phyloP scores from a whole-genome alignment of 257 asterid species.

The Haberlea rhodopensis region DNA sequence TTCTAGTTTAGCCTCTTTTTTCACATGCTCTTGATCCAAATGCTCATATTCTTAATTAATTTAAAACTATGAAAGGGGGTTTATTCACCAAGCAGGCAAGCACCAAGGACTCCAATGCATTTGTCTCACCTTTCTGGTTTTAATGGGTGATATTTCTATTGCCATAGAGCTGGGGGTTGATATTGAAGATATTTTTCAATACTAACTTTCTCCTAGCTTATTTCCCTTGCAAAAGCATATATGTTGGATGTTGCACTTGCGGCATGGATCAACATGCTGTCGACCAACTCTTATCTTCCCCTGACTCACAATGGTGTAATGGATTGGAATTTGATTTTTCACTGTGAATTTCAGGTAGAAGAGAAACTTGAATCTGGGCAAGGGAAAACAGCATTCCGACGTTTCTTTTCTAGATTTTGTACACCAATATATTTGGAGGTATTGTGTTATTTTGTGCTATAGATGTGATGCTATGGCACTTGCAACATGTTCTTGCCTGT shows the following conservation, averaged over 20 bases:
- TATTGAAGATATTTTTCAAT: background rate
- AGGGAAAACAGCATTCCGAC: slow-evolving; percentile 65
- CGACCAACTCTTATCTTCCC: background rate
- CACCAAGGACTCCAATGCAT: background rate
- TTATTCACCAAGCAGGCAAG: background rate
- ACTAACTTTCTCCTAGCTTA: background rate
- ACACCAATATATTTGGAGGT: slow-evolving; percentile 93
- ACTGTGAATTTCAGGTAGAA: slow-evolving; percentile 53
- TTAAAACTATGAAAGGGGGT: background rate
- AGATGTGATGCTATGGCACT: too few species aligned
- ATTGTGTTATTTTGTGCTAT: slow-evolving; percentile 9
- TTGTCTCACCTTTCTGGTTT: background rate
- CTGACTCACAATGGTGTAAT: background rate
- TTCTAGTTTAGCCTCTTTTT: background rate
- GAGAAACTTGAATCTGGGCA: slow-evolving; percentile 89
- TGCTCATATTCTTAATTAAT: too few species aligned
- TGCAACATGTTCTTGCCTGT: too few species aligned
- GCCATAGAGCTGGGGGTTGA: background rate
- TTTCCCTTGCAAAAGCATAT: slow-evolving; percentile 10
- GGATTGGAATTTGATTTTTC: slow-evolving; percentile 8
- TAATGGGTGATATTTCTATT: background rate
- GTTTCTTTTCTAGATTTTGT: slow-evolving; percentile 78
- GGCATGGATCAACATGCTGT: slow-evolving; percentile 11
- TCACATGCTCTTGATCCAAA: too few species aligned
- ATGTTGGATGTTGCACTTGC: background rate